Evolutionary conservation across 78 protist species (phyloP), one percentile per base, ranked within the genome.

Genomic region (Cyanophora paradoxa): DNA sequence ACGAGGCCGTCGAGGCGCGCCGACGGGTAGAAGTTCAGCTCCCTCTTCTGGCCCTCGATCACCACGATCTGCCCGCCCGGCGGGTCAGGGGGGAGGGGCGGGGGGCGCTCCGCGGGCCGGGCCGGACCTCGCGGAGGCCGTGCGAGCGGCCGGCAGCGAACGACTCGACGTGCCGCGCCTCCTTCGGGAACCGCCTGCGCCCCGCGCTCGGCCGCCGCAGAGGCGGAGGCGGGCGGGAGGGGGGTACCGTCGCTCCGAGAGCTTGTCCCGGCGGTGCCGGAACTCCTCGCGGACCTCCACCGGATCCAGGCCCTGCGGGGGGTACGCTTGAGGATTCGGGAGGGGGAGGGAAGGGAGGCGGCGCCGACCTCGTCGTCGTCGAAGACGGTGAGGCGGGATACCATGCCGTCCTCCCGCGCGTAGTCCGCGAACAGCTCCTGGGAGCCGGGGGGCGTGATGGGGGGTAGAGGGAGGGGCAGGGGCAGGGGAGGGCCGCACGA

Each of bases 1-100:
- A 20, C 42, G 22, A 81, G 78, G 8, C 86, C 86, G 31, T 73
- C 86, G 14, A 41, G 58, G 13, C 80, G 67, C 16, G 80, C 80
- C 1, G n/a, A 0, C 14, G 65, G 6, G 56, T 74, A 81, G 26
- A 74, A 81, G 22, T 3, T 28, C 61, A 75, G 17, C 26, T 16
- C 28, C 37, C 75, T 37, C 24, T 36, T 34, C 33, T 0, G 10
- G 48, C 56, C 75, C 2, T 61, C 59, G 54, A 67, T 28, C n/a
- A 2, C n/a, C 36, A 46, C 17, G 52, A 2, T 13, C n/a, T n/a
- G n/a, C n/a, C n/a, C n/a, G n/a, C n/a, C n/a, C n/a, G n/a, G n/a
- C n/a, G n/a, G n/a, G n/a, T n/a, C n/a, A n/a, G n/a, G n/a, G n/a
- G n/a, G n/a, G n/a, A n/a, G n/a, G n/a, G n/a, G n/a, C n/a, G n/a